A percentile compares a stretch with the other conserved stretches of the same genome.
These are phyloP conservation scores for Lentinula raphanica DNA, from an alignment of 768 basidiomycete species.

Conservation along the genomic window DNA sequence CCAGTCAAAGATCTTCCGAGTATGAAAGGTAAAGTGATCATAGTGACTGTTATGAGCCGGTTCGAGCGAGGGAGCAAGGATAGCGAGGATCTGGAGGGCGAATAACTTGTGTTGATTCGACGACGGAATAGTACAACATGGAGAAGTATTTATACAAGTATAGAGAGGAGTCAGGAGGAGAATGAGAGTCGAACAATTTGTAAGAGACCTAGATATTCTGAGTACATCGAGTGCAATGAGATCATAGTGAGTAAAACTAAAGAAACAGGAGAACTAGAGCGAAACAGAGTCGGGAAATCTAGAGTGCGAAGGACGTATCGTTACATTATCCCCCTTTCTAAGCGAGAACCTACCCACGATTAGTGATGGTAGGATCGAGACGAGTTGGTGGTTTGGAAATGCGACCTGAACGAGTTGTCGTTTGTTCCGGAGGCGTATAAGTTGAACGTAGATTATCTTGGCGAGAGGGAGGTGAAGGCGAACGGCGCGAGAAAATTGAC, in stretches of 20 bases:
- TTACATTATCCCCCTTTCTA: slow-evolving; percentile 1
- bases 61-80: neutral
- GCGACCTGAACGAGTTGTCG: slow-evolving; percentile 11
- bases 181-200: neutral
- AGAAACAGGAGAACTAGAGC: neutral
- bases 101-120: too few relatives aligned
- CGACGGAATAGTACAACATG: too few relatives aligned
- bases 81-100: too few relatives aligned
- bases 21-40: too few relatives aligned
- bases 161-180: neutral
- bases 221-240: neutral
- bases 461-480: neutral
- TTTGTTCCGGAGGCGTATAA: slow-evolving; percentile 11
- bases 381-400: slow-evolving; percentile 5
- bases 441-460: neutral
- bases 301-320: neutral
- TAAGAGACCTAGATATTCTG: neutral
- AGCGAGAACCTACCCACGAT: neutral
- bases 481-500: neutral
- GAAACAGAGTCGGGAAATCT: neutral
- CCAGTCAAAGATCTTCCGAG: too few relatives aligned
- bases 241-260: too few relatives aligned
- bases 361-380: neutral
- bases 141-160: too few relatives aligned
- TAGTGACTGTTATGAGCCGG: neutral